Evolutionary conservation across 768 basidiomycete species (phyloP).

Genomic region (Porpolomopsis calyptriformis): DNA sequence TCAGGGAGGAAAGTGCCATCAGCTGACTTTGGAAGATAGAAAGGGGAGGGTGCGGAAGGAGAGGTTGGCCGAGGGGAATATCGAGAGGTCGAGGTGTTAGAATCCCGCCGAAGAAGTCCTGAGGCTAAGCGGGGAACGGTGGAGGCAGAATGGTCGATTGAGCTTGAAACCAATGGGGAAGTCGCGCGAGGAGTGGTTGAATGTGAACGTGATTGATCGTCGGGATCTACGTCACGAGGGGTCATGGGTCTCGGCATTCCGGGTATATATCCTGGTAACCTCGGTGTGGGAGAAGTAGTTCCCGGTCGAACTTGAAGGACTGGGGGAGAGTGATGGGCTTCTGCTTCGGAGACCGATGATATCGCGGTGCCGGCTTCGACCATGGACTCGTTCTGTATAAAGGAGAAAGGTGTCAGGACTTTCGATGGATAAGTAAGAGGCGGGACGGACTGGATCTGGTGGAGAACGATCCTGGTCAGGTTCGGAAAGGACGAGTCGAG

Average conservation of each 20-base stretch:
- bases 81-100: slow-evolving; percentile 39
- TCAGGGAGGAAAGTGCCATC: slow-evolving; percentile 56
- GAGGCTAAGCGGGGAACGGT: slow-evolving; percentile 28
- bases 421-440: neutral
- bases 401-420: neutral
- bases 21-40: slow-evolving; percentile 49
- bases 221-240: slow-evolving; percentile 62
- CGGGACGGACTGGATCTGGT: slow-evolving; percentile 22
- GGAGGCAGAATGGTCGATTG: slow-evolving; percentile 22
- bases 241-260: slow-evolving; percentile 91
- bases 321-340: slow-evolving; percentile 48
- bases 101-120: slow-evolving; percentile 40
- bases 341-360: slow-evolving; percentile 41
- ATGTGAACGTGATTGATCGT: slow-evolving; percentile 52
- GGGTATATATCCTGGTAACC: slow-evolving; percentile 74
- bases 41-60: slow-evolving; percentile 33
- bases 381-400: slow-evolving; percentile 25
- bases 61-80: slow-evolving; percentile 38
- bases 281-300: slow-evolving; percentile 34
- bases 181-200: slow-evolving; percentile 76
- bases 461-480: slow-evolving; percentile 1
- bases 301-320: slow-evolving; percentile 17
- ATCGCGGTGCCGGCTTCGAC: slow-evolving; percentile 61
- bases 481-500: slow-evolving; percentile 21
- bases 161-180: slow-evolving; percentile 40